Base-by-base conservation (phyloP, 306 rosid genomes). In the Malus sylvestris region DNA sequence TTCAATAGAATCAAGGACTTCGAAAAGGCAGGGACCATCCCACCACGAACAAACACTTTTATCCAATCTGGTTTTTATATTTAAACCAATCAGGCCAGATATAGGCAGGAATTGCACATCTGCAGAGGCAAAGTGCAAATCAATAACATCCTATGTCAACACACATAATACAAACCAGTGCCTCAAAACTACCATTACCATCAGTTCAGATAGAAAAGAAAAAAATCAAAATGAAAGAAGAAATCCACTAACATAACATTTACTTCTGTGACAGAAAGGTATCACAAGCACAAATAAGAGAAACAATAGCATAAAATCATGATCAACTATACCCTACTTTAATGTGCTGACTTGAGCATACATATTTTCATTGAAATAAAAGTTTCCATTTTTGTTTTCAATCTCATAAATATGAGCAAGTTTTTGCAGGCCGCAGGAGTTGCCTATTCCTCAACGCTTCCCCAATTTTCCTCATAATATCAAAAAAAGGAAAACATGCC, bases 11-110 rank as follows among this genome's bases (percentile, higher is more conserved):
- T 96, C 99, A 53, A 96, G 97, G 68, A 88, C 96, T 85, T 96
- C 99, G 72, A 96, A 96, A 65, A 96, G 87, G 84, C 98, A 93
- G 52, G 96, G 96, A 59, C 98, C 99, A 68, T 73, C 58, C 97
- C 96, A 96, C 99, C 99, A 96, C 18, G 93, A 44, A 78, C 99
- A 96, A 30, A 61, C 33, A 35, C 80, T 86, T 81, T 85, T 88
- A 69, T 86, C 92, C 77, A 96, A 19, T 86, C 97, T 93, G 30
- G 89, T 86, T 78, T 91, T 85, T 73, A 96, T 66, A 82, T 96
- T 96, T 63, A 80, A 0, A 58, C 99, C 99, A 23, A 74, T 57
- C 72, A 96, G 88, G 70, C 99, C 99, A 86, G 99, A 96, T 71
- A 93, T 76, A 33, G 99, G 99, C 58, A 96, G 88, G 82, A 96